Percentiles rank a stretch among this genome's conserved stretches.
Conservation (phyloP, 768 basidiomycete species). For the Boletus reticulatus region DNA sequence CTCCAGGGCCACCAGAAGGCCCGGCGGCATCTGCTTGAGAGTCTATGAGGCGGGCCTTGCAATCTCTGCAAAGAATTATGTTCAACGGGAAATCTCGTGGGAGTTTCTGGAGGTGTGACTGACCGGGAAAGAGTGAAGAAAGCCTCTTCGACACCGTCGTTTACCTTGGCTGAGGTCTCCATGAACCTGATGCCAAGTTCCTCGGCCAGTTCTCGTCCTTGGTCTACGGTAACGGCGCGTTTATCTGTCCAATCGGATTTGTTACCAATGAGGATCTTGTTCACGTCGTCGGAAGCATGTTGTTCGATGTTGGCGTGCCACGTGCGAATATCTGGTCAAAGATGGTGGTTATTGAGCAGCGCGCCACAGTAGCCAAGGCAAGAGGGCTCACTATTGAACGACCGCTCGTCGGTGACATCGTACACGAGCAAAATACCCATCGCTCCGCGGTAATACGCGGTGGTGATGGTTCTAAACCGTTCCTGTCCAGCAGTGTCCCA, state of each 20-base stretch:
- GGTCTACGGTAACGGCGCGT: slow-evolving; percentile 85
- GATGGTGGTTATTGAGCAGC: background rate
- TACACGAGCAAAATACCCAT: slow-evolving; percentile 99
- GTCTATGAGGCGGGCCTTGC: slow-evolving; percentile 96
- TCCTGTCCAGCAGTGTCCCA: slow-evolving; percentile 99
- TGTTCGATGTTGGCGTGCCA: slow-evolving; percentile 99
- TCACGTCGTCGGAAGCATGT: slow-evolving; percentile 97
- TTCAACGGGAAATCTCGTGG: background rate
- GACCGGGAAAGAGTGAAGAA: slow-evolving; percentile 97
- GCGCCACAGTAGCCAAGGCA: slow-evolving; percentile 15
- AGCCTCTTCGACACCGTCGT: slow-evolving; percentile 97
- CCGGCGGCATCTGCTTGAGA: slow-evolving; percentile 70
- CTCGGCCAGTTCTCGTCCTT: slow-evolving; percentile 87
- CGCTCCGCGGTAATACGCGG: slow-evolving; percentile 98
- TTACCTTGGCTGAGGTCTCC: slow-evolving; percentile 97
- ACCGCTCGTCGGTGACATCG: slow-evolving; percentile 92
- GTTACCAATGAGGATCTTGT: slow-evolving; percentile 99
- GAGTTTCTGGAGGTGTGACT: slow-evolving; percentile 25
- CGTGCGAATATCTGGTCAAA: slow-evolving; percentile 82
- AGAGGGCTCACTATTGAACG: slow-evolving; percentile 87
- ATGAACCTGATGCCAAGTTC: slow-evolving; percentile 96
- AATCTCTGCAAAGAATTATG: slow-evolving; percentile 59
- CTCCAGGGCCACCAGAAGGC: slow-evolving; percentile 34
- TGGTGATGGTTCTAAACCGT: slow-evolving; percentile 97
- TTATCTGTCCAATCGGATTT: slow-evolving; percentile 99